phyloP scores from a whole-genome alignment of 768 basidiomycete species.

The Pisolithus orientalis region DNA sequence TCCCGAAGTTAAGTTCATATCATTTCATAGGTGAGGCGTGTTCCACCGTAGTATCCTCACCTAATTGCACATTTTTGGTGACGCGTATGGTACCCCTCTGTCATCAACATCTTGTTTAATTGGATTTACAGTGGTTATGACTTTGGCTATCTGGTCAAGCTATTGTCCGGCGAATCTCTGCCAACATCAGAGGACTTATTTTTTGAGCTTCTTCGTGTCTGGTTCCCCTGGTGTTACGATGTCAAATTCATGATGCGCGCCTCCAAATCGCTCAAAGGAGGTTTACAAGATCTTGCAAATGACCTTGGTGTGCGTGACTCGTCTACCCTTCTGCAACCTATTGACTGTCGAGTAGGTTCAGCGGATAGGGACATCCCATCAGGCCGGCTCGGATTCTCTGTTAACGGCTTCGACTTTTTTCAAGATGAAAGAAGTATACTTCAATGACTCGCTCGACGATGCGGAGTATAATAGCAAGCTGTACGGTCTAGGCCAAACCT shows the following conservation, averaged over 20 bases:
- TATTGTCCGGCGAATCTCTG: constrained; percentile 79
- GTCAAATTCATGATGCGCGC: constrained; percentile 95
- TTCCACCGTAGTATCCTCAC: not conserved
- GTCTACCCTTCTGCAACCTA: not conserved
- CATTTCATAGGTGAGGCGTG: constrained; percentile 82
- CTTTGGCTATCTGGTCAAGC: constrained; percentile 96
- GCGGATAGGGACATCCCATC: constrained; percentile 87
- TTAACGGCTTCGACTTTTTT: constrained; percentile 93
- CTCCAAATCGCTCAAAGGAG: constrained; percentile 76
- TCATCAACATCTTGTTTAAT: not conserved
- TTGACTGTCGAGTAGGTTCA: constrained; percentile 49
- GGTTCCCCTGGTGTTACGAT: constrained; percentile 97
- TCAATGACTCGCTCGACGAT: constrained; percentile 85
- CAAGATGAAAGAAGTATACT: constrained; percentile 91
- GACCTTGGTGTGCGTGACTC: constrained; percentile 76
- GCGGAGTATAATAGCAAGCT: constrained; percentile 75
- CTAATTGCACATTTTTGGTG: not conserved
- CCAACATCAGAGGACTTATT: constrained; percentile 87
- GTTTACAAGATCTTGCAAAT: constrained; percentile 93
- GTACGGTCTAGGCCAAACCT: constrained; percentile 79
- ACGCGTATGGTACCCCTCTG: not conserved
- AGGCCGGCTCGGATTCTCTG: constrained; percentile 96
- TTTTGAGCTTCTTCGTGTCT: constrained; percentile 78
- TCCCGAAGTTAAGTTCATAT: constrained; percentile 91
- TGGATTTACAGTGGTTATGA: constrained; percentile 77